Base-by-base conservation (phyloP, 192 early-diverging fungal species). In the Powellomyces hirtus region DNA sequence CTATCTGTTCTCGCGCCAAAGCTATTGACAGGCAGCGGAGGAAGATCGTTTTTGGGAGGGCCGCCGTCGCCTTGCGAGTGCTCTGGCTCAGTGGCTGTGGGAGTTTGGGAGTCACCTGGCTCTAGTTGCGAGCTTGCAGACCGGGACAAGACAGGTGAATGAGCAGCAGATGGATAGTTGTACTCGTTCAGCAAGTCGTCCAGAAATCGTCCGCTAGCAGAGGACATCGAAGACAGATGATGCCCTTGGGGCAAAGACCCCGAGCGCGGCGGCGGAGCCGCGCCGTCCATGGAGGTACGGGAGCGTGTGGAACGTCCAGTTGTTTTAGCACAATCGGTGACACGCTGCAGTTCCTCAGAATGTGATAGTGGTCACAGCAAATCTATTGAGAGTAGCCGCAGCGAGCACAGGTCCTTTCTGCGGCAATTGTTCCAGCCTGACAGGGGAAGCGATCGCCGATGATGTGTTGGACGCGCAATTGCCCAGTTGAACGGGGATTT, bases 161-260 rank as follows among this genome's bases (percentile, higher is more conserved):
- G 26, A 14, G 40, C 16, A 8, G 26, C 44, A 26, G 67, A 69
- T 4, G 55, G 44, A 56, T 69, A 69, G 67, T 69, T 69, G 46
- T 69, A 69, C 40, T 69, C 67, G 29, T 69, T 60, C 40, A 69
- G 58, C 33, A 69, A 27, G 42, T 69, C 67, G 18, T 69, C 67
- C 26, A 69, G 44, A 42, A 69, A 69, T 30, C 67, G 56, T 8
- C 67, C 67, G 30, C 57, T 60, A 4, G 57, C 58, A 14, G 67
- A 69, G 11, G 67, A 69, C 42, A 20, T 50, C n/a, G 49, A 50
- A 35, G 59, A 38, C 20, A 37, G 59, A 33, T 56, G 53, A 16
- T 56, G 53, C n/a, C 40, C 40, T 4, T 16, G 20, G 16, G 53
- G 20, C 18, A 56, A 34, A 27, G 53, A 56, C 27, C 53, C 53